A percentile compares a stretch with the other conserved stretches of the same genome.
These are phyloP conservation scores for Candida hungchunana DNA, from an alignment of 805 yeast genomes.

Conservation along the genomic window DNA sequence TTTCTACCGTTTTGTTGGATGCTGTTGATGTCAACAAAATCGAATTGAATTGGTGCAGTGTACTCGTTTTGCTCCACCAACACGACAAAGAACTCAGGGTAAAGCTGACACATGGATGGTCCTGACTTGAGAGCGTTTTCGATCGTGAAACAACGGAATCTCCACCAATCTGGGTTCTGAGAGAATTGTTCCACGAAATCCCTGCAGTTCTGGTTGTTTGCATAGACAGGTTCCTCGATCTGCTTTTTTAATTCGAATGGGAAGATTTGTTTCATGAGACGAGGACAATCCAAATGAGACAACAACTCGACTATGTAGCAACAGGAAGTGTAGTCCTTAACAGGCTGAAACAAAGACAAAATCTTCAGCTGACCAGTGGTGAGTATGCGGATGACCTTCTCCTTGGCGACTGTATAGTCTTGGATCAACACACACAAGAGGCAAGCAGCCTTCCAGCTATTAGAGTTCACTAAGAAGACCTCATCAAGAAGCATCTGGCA, in stretches of 20 bases:
- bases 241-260: background rate
- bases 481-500: slow-evolving; percentile 12
- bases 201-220: slow-evolving; percentile 19
- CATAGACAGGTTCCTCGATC: slow-evolving; percentile 12
- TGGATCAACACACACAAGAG: slow-evolving; percentile 23
- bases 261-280: slow-evolving; percentile 1
- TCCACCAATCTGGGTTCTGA: background rate
- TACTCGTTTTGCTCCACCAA: slow-evolving; percentile 17
- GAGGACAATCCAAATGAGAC: slow-evolving; percentile 16
- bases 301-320: slow-evolving; percentile 22
- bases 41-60: slow-evolving; percentile 22
- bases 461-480: slow-evolving; percentile 5
- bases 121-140: slow-evolving; percentile 4
- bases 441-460: slow-evolving; percentile 28
- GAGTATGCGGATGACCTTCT: background rate
- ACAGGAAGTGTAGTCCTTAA: slow-evolving; percentile 15
- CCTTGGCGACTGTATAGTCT: slow-evolving; percentile 16
- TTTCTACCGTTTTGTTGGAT: background rate
- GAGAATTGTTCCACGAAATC: slow-evolving; percentile 11
- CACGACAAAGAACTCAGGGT: slow-evolving; percentile 7
- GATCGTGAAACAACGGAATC: slow-evolving; percentile 10
- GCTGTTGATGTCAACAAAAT: slow-evolving; percentile 6
- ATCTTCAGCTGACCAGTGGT: background rate
- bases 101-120: slow-evolving; percentile 16
- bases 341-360: slow-evolving; percentile 10